Evolutionary conservation across 2,329 filamentous ascomycete species (phyloP).

Genomic region (Sporothrix protearum): DNA sequence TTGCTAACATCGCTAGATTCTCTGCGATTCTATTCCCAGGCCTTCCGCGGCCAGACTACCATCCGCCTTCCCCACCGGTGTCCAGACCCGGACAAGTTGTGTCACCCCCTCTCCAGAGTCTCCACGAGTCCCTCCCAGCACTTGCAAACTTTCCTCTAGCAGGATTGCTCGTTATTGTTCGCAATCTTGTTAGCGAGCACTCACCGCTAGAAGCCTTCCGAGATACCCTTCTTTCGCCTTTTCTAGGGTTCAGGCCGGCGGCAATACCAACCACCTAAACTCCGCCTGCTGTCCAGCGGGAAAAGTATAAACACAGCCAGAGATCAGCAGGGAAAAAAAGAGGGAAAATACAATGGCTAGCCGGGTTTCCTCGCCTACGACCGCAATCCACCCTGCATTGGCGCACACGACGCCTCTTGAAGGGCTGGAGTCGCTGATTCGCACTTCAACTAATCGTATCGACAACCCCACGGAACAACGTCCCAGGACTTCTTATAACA

Average conservation of each 20-base stretch:
- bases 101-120: not conserved
- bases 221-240: not conserved
- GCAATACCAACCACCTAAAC: conserved; percentile 17
- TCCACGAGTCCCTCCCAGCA: too few species aligned
- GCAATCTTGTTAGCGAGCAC: conserved; percentile 1
- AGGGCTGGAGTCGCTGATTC: conserved; percentile 26
- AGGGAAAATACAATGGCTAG: conserved; percentile 36
- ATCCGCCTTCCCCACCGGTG: conserved; percentile 15
- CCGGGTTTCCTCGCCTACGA: conserved; percentile 44
- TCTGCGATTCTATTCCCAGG: conserved; percentile 4
- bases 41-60: conserved; percentile 10
- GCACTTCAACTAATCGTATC: not conserved
- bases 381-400: conserved; percentile 51
- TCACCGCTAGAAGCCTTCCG: conserved; percentile 14
- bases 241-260: not conserved
- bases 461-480: conserved; percentile 1
- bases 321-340: not conserved
- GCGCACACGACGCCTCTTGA: conserved; percentile 25
- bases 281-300: conserved; percentile 14
- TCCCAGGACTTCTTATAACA: conserved; percentile 23
- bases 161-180: not conserved
- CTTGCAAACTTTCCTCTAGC: not conserved
- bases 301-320: conserved; percentile 9
- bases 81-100: conserved; percentile 6
- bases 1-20: conserved; percentile 9